Base-by-base conservation (phyloP, 2,329 filamentous ascomycete species). In the Paecilomyces sp. region DNA sequence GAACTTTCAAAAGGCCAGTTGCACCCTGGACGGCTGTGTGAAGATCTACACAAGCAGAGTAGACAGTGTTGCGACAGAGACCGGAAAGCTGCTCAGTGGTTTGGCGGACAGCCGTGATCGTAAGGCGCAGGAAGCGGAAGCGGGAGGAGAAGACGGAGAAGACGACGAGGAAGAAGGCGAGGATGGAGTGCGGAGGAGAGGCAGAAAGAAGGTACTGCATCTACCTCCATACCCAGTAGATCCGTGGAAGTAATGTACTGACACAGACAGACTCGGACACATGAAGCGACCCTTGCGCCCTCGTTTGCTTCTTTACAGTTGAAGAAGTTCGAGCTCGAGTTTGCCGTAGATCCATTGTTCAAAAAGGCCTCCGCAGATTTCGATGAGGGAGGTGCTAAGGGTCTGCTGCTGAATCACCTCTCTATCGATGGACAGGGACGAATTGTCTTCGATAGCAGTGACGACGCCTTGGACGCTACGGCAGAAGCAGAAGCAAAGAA, bases 41-140 rank as follows among this genome's bases (percentile, higher is more conserved):
- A 99, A 99, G 79, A 97, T 99, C 70, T 99, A 99, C 76, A 99
- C 94, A 2, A 97, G 92, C 79, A 85, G 94, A 82, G 92, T 99
- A 56, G 94, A 99, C 78, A 97, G 93, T 73, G 94, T 99, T 56
- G 94, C 94, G 52, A 97, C 92, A 1, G 94, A 99, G 77, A 99
- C 94, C 0, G 93, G 93, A 57, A 96, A 96, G 75, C 82, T 99
- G 62, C 78, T 99, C 47, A 97, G 92, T 75, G 94, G 94, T 60
- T 80, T 99, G 62, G 93, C 94, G 24, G 93, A 97, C 69, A 72
- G 75, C 57, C 80, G 79, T 63, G 90, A 87, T 63, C 91, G 88
- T 67, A 91, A 89, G 67, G 80, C 77, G 9, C 89, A 86, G 62
- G 83, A 85, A 54, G 79, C 78, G 15, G 86, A 85, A 34, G 84